These are phyloP conservation scores for Podaxis rugospora DNA, from an alignment of 768 basidiomycete species.

Conservation along the genomic window DNA sequence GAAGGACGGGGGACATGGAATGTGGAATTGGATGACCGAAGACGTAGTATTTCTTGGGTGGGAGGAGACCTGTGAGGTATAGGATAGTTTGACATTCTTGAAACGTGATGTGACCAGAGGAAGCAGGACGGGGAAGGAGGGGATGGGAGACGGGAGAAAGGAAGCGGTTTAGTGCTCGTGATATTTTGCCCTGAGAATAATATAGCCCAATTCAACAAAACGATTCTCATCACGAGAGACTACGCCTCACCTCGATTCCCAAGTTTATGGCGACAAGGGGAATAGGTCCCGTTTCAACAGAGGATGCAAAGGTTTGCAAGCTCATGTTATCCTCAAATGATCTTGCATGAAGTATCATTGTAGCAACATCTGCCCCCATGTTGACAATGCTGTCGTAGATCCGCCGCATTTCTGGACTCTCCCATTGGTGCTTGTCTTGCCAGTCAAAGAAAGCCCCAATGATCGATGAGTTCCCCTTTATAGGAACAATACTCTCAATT, in stretches of 20 bases:
- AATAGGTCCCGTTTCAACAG: constrained; percentile 34
- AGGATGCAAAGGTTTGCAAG: constrained; percentile 51
- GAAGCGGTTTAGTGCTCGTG: constrained; percentile 64
- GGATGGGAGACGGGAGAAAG: constrained; percentile 76
- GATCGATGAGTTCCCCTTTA: constrained; percentile 57
- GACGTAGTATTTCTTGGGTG: constrained; percentile 56
- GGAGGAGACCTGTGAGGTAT: constrained; percentile 57
- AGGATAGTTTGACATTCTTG: constrained; percentile 63
- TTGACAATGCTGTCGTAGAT: constrained; percentile 46
- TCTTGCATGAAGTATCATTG: constrained; percentile 65
- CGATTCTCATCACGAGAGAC: not conserved
- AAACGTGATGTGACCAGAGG: constrained; percentile 72
- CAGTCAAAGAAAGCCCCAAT: constrained; percentile 78
- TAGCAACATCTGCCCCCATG: constrained; percentile 63
- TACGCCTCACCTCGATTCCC: constrained; percentile 36
- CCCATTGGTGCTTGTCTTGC: constrained; percentile 62
- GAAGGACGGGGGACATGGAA: constrained; percentile 72
- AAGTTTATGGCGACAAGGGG: constrained; percentile 78
- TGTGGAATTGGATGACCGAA: constrained; percentile 68
- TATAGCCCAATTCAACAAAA: not conserved
- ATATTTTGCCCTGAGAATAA: constrained; percentile 55
- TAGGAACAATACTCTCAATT: constrained; percentile 40
- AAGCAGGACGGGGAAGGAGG: constrained; percentile 56
- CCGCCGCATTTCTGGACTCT: constrained; percentile 41
- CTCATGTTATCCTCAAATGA: constrained; percentile 56